Percentiles rank a stretch among this genome's conserved stretches.
Conservation (phyloP, 2,329 filamentous ascomycete species). For the Fusarium zealandicum region DNA sequence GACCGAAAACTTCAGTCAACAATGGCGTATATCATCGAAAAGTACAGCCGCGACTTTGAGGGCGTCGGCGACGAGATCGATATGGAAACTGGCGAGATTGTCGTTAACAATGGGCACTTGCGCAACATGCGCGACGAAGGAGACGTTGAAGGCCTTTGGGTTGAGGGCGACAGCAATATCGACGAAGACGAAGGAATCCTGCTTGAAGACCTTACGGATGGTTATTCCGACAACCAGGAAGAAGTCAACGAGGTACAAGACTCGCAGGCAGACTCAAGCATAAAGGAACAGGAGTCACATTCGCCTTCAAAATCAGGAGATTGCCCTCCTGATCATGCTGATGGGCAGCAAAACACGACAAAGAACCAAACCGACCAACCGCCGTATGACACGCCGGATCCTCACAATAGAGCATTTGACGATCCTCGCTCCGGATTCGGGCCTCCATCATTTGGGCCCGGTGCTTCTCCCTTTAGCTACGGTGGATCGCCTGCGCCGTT, state of each 20-base stretch:
- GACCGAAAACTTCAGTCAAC: conserved; percentile 78
- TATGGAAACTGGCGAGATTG: conserved; percentile 77
- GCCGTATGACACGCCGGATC: not conserved
- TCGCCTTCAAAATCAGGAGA: not conserved
- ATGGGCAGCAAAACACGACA: not conserved
- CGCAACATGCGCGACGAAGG: conserved; percentile 65
- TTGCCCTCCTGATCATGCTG: not conserved
- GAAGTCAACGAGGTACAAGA: conserved; percentile 17
- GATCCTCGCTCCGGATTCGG: not conserved
- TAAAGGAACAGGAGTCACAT: not conserved
- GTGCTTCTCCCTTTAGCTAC: not conserved
- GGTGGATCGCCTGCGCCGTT: conserved; percentile 9
- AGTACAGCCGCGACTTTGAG: conserved; percentile 84
- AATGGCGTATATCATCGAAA: conserved; percentile 88
- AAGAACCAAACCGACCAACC: not conserved
- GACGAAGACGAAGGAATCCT: conserved; percentile 48
- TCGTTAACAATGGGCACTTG: conserved; percentile 92
- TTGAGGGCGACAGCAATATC: conserved; percentile 42
- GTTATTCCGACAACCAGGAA: conserved; percentile 30
- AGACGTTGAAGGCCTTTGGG: conserved; percentile 48
- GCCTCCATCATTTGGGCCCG: conserved; percentile 1
- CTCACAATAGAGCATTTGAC: not conserved
- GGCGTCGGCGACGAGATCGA: conserved; percentile 91
- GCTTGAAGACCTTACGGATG: conserved; percentile 44
- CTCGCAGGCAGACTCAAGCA: not conserved